phyloP scores from a whole-genome alignment of 2,329 filamentous ascomycete species.

The Curvularia verruculosa region DNA sequence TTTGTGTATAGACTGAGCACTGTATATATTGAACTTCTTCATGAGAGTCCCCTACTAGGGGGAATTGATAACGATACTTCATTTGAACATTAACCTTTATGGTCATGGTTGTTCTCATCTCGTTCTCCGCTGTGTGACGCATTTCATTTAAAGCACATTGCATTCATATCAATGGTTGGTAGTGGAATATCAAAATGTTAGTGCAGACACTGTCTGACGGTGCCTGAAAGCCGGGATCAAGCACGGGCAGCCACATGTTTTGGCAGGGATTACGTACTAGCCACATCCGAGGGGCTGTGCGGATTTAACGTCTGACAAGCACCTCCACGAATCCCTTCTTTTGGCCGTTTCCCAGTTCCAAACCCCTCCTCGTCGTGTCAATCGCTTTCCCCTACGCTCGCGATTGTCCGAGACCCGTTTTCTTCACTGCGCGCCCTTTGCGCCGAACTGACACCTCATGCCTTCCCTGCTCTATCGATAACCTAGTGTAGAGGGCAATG shows the following conservation, averaged over 20 bases:
- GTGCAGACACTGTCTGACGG: too few species aligned
- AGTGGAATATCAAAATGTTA: not conserved
- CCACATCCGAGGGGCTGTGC: constrained; percentile 3
- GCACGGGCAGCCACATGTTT: not conserved
- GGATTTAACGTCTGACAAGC: constrained; percentile 4
- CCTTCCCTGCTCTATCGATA: constrained; percentile 25
- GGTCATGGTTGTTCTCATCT: not conserved
- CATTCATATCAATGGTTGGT: not conserved
- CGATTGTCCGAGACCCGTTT: constrained; percentile 1
- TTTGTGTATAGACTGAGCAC: not conserved
- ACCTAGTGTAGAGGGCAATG: constrained; percentile 42
- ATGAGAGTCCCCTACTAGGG: not conserved
- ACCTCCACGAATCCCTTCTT: constrained; percentile 4
- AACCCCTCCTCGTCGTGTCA: not conserved
- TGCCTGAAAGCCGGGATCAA: not conserved
- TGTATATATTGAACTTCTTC: not conserved
- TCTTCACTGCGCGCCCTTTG: constrained; percentile 21
- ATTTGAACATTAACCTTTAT: not conserved
- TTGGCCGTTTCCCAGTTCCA: not conserved
- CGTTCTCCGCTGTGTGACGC: not conserved
- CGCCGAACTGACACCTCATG: constrained; percentile 25
- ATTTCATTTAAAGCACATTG: not conserved
- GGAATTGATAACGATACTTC: not conserved
- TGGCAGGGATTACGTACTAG: constrained; percentile 5
- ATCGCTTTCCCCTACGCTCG: not conserved